Percentiles rank a stretch among this genome's conserved stretches.
These are phyloP conservation scores for Harringtonia lauricola DNA, from an alignment of 2,329 filamentous ascomycete species.

Conservation along the genomic window DNA sequence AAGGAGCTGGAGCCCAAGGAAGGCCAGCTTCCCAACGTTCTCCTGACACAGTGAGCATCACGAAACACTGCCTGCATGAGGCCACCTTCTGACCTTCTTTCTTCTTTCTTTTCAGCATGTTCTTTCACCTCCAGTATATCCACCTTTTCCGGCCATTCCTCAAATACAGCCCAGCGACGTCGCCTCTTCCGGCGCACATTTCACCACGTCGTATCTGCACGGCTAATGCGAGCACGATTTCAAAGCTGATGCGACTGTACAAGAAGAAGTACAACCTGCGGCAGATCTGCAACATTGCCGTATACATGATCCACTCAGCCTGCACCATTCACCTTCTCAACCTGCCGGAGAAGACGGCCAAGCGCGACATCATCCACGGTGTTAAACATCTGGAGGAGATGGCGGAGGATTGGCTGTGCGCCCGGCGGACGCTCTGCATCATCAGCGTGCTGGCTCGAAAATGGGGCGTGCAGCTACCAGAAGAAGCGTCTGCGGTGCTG, in stretches of 20 bases:
- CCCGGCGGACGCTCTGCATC: constrained; percentile 73
- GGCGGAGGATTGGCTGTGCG: constrained; percentile 87
- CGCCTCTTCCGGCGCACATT: constrained; percentile 75
- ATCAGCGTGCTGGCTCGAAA: constrained; percentile 76
- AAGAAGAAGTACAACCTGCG: constrained; percentile 83
- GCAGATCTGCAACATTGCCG: constrained; percentile 92
- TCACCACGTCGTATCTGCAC: constrained; percentile 87
- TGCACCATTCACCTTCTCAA: constrained; percentile 93
- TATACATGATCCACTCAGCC: constrained; percentile 90
- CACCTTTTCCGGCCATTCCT: constrained; percentile 93
- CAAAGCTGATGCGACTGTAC: constrained; percentile 88
- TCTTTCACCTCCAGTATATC: constrained; percentile 82
- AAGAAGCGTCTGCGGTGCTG: constrained; percentile 70
- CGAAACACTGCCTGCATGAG: too few species aligned
- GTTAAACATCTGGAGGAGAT: constrained; percentile 92
- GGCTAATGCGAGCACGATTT: constrained; percentile 78
- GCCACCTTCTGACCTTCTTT: not conserved
- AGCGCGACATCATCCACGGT: constrained; percentile 80
- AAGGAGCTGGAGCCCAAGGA: constrained; percentile 83
- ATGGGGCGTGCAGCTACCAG: constrained; percentile 79
- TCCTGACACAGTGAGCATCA: constrained; percentile 78
- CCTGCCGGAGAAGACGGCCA: constrained; percentile 82
- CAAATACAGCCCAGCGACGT: constrained; percentile 73
- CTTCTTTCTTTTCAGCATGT: constrained; percentile 84
- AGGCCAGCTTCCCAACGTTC: constrained; percentile 75